phyloP scores from a whole-genome alignment of 371 early-diverging fungal species.

The Spraguea lophii region DNA sequence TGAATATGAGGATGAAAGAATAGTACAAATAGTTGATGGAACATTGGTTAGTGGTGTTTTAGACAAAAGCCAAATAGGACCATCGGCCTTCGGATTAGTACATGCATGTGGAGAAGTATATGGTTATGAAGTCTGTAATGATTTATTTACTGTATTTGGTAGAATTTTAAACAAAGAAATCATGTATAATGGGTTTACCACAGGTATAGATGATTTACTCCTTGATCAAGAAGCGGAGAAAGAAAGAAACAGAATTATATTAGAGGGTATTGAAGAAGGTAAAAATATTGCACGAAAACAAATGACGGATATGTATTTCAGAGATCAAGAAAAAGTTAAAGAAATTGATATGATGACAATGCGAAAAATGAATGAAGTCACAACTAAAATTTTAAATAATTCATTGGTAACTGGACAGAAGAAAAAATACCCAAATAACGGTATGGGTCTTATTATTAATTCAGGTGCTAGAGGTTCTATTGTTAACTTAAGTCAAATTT shows the following conservation, averaged over 20 bases:
- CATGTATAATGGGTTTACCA: constrained; percentile 70
- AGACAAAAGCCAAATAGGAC: constrained; percentile 91
- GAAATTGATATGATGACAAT: constrained; percentile 19
- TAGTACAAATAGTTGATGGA: constrained; percentile 60
- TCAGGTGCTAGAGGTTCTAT: constrained; percentile 94
- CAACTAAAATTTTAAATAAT: constrained; percentile 26
- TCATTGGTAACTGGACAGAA: constrained; percentile 63
- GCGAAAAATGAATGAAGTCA: constrained; percentile 16
- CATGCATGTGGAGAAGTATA: constrained; percentile 88
- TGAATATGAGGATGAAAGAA: constrained; percentile 59
- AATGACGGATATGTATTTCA: constrained; percentile 3
- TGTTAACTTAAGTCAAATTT: constrained; percentile 93
- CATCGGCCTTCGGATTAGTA: constrained; percentile 68
- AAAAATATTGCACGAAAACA: neutral
- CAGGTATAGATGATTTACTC: constrained; percentile 91
- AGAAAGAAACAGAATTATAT: constrained; percentile 50
- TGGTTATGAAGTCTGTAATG: constrained; percentile 68
- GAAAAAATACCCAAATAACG: constrained; percentile 71
- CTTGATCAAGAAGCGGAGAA: constrained; percentile 44
- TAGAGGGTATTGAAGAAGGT: constrained; percentile 49
- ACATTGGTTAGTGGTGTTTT: constrained; percentile 71
- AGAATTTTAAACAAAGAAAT: constrained; percentile 74
- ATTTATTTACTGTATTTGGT: constrained; percentile 69
- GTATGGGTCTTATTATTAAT: constrained; percentile 91
- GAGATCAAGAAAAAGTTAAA: neutral